Evolutionary conservation across 257 asterid genomes (phyloP).

Genomic region (Solanum neorickii): DNA sequence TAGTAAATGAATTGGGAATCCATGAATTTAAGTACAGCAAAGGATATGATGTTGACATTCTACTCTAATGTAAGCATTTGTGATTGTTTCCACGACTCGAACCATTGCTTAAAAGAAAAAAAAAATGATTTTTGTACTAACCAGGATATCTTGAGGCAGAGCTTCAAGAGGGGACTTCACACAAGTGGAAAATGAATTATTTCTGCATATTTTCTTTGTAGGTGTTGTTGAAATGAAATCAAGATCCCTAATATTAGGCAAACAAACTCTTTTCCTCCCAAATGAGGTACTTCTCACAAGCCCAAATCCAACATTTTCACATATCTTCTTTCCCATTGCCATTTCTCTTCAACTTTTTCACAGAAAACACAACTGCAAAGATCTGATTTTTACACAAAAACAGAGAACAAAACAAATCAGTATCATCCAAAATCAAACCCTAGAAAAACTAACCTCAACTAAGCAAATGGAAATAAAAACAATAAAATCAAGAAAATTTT

Average conservation of each 20-base stretch:
- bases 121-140: neutral
- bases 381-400: slow-evolving; percentile 11
- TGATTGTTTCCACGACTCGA: neutral
- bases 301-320: slow-evolving; percentile 19
- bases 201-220: slow-evolving; percentile 28
- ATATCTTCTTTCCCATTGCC: slow-evolving; percentile 11
- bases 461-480: neutral
- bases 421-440: neutral
- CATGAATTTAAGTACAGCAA: neutral
- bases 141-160: slow-evolving; percentile 20
- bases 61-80: neutral
- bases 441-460: neutral
- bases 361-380: neutral
- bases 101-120: neutral
- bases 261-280: slow-evolving; percentile 48
- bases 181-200: slow-evolving; percentile 15
- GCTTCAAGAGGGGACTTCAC: slow-evolving; percentile 17
- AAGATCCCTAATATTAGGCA: slow-evolving; percentile 10
- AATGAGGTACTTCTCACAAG: slow-evolving; percentile 49
- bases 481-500: neutral
- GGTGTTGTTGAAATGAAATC: neutral
- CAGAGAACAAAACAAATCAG: neutral
- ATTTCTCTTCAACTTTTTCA: slow-evolving; percentile 2
- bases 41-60: neutral
- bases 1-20: neutral